Percentiles rank a stretch among this genome's conserved stretches.
Evolutionary conservation across 306 rosid genomes (phyloP).

Genomic region (Malus asiatica): DNA sequence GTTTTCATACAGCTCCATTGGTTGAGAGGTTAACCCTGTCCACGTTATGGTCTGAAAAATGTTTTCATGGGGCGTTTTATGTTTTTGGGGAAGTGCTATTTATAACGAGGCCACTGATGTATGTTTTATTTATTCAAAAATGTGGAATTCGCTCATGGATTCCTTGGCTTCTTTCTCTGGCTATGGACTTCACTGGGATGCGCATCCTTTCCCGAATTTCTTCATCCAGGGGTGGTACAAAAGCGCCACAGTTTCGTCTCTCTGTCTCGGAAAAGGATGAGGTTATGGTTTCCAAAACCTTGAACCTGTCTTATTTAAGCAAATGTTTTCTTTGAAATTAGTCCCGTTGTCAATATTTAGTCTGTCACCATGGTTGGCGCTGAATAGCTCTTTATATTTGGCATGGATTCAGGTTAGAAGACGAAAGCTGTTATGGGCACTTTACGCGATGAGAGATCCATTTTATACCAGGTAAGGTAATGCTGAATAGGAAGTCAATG

Average conservation of each 20-base stretch:
- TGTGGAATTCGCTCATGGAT: constrained; percentile 75
- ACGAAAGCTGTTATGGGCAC: constrained; percentile 67
- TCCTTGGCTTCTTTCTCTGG: constrained; percentile 84
- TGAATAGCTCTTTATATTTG: constrained; percentile 3
- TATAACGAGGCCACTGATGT: constrained; percentile 73
- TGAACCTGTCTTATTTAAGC: background rate
- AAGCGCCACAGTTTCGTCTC: constrained; percentile 32
- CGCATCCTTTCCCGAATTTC: constrained; percentile 52
- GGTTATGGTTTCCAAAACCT: constrained; percentile 44
- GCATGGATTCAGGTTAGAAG: constrained; percentile 53
- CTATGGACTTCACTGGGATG: constrained; percentile 52
- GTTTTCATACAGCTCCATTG: constrained; percentile 40
- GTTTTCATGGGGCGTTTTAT: constrained; percentile 56
- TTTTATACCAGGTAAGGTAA: constrained; percentile 84
- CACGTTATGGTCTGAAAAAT: constrained; percentile 52
- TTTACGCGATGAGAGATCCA: constrained; percentile 95
- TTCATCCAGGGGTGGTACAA: constrained; percentile 22
- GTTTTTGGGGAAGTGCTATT: constrained; percentile 65
- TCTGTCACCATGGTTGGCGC: background rate
- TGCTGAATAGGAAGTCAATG: background rate
- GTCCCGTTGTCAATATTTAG: too few species aligned
- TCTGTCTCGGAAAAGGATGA: constrained; percentile 69
- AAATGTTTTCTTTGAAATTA: background rate
- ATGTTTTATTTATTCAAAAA: constrained; percentile 70
- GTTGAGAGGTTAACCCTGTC: constrained; percentile 51